phyloP scores from a whole-genome alignment of 2,329 filamentous ascomycete species.

The Fusarium duplospermum region DNA sequence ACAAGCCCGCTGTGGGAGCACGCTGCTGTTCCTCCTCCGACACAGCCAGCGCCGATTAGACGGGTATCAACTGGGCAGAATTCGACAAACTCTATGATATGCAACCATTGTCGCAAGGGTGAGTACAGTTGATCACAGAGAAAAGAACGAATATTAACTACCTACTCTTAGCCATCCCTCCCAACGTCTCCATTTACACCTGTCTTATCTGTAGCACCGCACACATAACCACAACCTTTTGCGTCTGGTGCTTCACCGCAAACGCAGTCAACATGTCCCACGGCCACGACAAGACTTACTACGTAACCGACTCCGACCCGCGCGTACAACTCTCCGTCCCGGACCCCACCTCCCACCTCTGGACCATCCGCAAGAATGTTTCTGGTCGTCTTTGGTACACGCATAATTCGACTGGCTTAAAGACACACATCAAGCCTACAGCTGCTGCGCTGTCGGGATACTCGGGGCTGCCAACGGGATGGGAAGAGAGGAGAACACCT shows the following conservation, averaged over 20 bases:
- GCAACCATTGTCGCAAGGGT: constrained; percentile 41
- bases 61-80: constrained; percentile 14
- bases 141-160: neutral
- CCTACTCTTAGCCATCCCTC: constrained; percentile 23
- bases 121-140: neutral
- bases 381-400: constrained; percentile 44
- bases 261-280: constrained; percentile 38
- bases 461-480: constrained; percentile 36
- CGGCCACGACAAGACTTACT: constrained; percentile 42
- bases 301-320: constrained; percentile 42
- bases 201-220: constrained; percentile 47
- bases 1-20: constrained; percentile 22
- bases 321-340: constrained; percentile 29
- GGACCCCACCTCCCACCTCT: constrained; percentile 33
- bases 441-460: constrained; percentile 9
- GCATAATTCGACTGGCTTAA: constrained; percentile 40
- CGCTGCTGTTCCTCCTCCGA: neutral
- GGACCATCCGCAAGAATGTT: constrained; percentile 44
- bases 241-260: constrained; percentile 45
- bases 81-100: neutral
- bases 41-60: constrained; percentile 8
- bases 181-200: constrained; percentile 41
- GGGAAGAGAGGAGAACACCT: constrained; percentile 40
- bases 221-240: constrained; percentile 30
- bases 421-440: constrained; percentile 42